These are phyloP conservation scores for Akebia trifoliata DNA, from an alignment of 164 flowering plant genomes.

Conservation along the genomic window DNA sequence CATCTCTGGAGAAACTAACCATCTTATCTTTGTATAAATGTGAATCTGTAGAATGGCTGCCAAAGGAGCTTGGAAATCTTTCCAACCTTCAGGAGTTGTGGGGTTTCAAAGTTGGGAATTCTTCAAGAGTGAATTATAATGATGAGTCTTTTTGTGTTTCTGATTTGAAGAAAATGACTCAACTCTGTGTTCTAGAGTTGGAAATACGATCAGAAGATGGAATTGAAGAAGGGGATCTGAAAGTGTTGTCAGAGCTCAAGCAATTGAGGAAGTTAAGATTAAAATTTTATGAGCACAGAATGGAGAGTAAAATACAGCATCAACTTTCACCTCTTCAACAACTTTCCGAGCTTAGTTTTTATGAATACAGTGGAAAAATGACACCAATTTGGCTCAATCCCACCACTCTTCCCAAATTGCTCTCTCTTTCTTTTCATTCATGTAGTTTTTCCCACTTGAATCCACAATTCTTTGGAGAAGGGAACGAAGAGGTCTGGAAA, in stretches of 20 bases:
- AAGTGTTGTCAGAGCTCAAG: neutral
- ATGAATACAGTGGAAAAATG: neutral
- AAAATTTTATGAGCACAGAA: too few species aligned
- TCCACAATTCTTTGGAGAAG: neutral
- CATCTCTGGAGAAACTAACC: neutral
- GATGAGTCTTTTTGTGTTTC: neutral
- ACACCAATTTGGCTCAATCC: slow-evolving; percentile 1
- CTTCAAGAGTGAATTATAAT: too few species aligned
- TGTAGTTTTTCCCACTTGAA: neutral
- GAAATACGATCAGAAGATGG: neutral
- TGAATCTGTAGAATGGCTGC: neutral
- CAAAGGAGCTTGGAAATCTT: slow-evolving; percentile 1
- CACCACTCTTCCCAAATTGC: neutral
- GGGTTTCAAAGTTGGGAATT: neutral
- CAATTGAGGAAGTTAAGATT: neutral
- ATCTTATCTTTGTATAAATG: neutral
- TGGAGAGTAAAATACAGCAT: neutral
- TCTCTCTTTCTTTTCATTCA: neutral
- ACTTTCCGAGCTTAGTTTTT: neutral
- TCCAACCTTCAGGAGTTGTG: neutral
- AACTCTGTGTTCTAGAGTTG: slow-evolving; percentile 1
- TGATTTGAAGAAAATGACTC: slow-evolving; percentile 4
- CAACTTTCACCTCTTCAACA: neutral
- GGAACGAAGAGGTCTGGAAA: neutral
- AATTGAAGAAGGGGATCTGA: neutral